Evolutionary conservation across 306 rosid genomes (phyloP), one percentile per base, ranked within the genome.

Genomic region (Boehmeria nivea): DNA sequence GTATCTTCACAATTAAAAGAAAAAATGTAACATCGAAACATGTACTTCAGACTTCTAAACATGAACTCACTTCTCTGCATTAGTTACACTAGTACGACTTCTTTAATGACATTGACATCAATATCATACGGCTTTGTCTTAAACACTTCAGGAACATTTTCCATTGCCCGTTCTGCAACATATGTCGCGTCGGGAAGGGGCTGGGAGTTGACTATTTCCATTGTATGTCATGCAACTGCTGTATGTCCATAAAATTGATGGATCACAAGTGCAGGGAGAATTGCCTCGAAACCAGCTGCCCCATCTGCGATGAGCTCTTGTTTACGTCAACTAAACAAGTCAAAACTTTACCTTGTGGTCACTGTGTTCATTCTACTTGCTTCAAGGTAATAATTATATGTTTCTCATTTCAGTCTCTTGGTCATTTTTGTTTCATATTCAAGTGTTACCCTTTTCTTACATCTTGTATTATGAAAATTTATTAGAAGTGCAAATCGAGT

Each of bases 151-250:
- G 97, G 87, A 60, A 73, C 60, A 86, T 87, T 16, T 87, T 87
- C 61, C 98, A 87, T 67, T 91, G 98, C 80, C 98, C 98, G 33
- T 87, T 70, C 75, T 91, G 98, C 89, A 87, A 91, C 58, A 64
- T 91, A 65, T 91, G 98, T 80, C 96, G 96, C 63, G 78, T 91
- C 54, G 98, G 98, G 52, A 83, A 60, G 68, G 98, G 96, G 33
- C 98, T 91, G 44, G 96, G 98, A 27, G 66, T 82, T 59, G 96
- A 87, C 65, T 91, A 75, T 72, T 87, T 87, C 73, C 98, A 91
- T 64, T 91, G 98, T 55, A 87, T 91, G 98, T 74, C 78, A 12
- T 91, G 98, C 81, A 91, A 91, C 66, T 91, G 95, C 63, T 91
- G 98, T 66, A 49, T 84, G 72, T 87, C 83, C 43, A 76, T 82